Conservation (phyloP, 2,329 filamentous ascomycete genomes). For the Mycosphaerella sp. region DNA sequence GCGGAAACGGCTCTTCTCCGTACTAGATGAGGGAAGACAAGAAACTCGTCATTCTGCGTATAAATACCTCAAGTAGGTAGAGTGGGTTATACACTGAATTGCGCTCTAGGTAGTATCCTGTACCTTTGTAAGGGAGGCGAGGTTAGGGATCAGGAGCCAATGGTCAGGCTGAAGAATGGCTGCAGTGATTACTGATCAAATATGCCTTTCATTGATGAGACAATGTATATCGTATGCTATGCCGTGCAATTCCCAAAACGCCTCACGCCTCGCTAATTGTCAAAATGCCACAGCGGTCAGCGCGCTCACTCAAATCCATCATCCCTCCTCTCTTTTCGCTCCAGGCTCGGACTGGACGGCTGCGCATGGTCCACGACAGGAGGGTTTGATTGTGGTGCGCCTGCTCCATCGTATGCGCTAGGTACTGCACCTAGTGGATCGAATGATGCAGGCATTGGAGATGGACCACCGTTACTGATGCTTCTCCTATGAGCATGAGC, state of each 20-base stretch:
- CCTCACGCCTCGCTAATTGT: conserved; percentile 7
- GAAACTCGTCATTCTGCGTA: too few relatives aligned
- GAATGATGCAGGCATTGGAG: conserved; percentile 20
- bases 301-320: conserved; percentile 32
- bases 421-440: conserved; percentile 33
- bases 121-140: too few relatives aligned
- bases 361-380: conserved; percentile 11
- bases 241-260: not conserved
- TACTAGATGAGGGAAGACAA: too few relatives aligned
- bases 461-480: conserved; percentile 34
- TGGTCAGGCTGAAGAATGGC: too few relatives aligned
- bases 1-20: too few relatives aligned
- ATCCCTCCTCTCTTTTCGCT: conserved; percentile 24
- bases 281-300: not conserved
- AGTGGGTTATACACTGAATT: too few relatives aligned
- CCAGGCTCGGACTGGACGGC: conserved; percentile 19
- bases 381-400: conserved; percentile 19
- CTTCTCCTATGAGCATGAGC: conserved; percentile 40
- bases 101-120: too few relatives aligned
- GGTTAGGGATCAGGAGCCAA: too few relatives aligned
- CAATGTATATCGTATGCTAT: conserved; percentile 7
- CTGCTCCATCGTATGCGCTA: conserved; percentile 22
- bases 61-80: too few relatives aligned
- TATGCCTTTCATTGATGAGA: too few relatives aligned
- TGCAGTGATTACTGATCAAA: too few relatives aligned